Evolutionary conservation across 202 grass and related monocot genomes (phyloP), one percentile per base, ranked within the genome.

Genomic region (Digitaria exilis): DNA sequence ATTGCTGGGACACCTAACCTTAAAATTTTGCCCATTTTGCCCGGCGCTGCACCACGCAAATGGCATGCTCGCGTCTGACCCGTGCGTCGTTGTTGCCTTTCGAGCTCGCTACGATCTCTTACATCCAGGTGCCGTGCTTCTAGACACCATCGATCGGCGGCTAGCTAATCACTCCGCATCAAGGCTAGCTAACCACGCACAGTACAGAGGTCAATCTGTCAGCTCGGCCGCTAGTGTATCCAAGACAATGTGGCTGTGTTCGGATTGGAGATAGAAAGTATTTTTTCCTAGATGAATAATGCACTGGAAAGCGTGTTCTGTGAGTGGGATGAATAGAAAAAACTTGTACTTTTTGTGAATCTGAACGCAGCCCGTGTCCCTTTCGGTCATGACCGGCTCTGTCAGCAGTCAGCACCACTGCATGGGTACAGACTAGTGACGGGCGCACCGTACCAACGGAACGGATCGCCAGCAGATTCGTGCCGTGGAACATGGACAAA

Each of bases 1-100:
- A 70, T 83, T 87, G 57, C 48, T 69, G 13, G 26, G 51, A 9
- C 9, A 41, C 29, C 14, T 12, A 63, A 44, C 62, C 70, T 74
- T 80, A 42, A 69, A 60, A 43, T n/a, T 13, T 5, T 19, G 24
- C 6, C 4, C 13, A 8, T 66, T 60, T 48, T 46, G 58, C 9
- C n/a, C 22, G 13, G 35, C 4, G 14, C 56, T 19, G 67, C 46
- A 64, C 45, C 76, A 80, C 82, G 26, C n/a, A 69, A 60, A 75
- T 35, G 37, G 19, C 79, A 22, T 71, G 17, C 17, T 0, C 9
- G 19, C n/a, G 24, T 41, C 66, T 64, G 44, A 54, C 45, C 35
- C 46, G 10, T 43, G 26, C 60, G 3, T n/a, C n/a, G n/a, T 44
- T 34, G 49, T 39, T 37, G 32, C 13, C 16, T 68, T 84, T 31